Evolutionary conservation across 345 rosid species (phyloP).

Genomic region (Lumnitzera racemosa): DNA sequence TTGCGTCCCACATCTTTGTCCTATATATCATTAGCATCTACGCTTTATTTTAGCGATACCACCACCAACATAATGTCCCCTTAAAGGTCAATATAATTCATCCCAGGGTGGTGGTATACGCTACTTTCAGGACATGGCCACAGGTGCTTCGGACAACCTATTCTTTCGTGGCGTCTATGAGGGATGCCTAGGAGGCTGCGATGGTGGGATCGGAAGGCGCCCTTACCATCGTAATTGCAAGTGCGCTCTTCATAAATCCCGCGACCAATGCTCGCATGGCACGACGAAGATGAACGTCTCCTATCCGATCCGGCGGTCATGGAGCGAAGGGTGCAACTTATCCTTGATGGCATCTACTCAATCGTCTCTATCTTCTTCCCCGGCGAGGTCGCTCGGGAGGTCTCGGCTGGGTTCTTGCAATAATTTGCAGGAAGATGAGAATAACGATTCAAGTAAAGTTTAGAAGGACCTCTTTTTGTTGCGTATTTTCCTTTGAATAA

Average conservation of each 20-base stretch:
- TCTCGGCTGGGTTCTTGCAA: too few species aligned
- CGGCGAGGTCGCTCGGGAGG: too few species aligned
- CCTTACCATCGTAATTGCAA: conserved; percentile 39
- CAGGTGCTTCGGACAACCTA: conserved; percentile 51
- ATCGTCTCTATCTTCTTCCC: too few species aligned
- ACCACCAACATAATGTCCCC: conserved; percentile 5
- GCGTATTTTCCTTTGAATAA: too few species aligned
- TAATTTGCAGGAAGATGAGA: too few species aligned
- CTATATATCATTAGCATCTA: conserved; percentile 1
- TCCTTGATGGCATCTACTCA: too few species aligned
- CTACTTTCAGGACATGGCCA: conserved; percentile 19
- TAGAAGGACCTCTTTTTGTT: too few species aligned
- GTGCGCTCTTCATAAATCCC: conserved; percentile 31
- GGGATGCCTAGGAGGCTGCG: conserved; percentile 45
- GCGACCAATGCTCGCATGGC: conserved; percentile 5
- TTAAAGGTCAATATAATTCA: neutral
- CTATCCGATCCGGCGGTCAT: too few species aligned
- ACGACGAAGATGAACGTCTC: too few species aligned
- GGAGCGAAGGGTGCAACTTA: too few species aligned
- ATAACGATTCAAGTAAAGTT: too few species aligned
- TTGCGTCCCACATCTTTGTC: neutral
- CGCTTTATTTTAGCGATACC: conserved; percentile 1
- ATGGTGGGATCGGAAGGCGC: conserved; percentile 40
- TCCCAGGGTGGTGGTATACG: conserved; percentile 7
- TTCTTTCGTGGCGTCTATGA: conserved; percentile 37